A percentile compares a stretch with the other conserved stretches of the same genome.
Evolutionary conservation across 1,139 yeast species (phyloP).

Genomic region (Hemisphaericaspora subhashii): DNA sequence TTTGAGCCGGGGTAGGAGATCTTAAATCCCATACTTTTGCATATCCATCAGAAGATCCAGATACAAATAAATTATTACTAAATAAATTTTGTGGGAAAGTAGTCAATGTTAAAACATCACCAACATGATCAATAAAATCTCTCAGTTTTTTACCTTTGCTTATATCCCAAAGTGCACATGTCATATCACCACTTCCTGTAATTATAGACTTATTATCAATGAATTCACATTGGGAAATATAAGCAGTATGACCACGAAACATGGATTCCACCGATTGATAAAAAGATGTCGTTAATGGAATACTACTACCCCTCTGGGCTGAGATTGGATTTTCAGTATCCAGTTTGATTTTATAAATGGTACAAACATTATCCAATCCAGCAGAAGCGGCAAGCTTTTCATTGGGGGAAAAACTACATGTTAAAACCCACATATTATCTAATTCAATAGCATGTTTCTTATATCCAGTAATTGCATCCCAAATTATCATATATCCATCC

Average conservation of each 20-base stretch:
- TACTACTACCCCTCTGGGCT: slow-evolving; percentile 6
- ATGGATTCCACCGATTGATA: slow-evolving; percentile 51
- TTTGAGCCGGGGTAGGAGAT: slow-evolving; percentile 52
- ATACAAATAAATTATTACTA: slow-evolving; percentile 45
- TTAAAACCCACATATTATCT: slow-evolving; percentile 76
- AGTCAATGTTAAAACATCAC: slow-evolving; percentile 69
- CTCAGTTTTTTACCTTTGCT: slow-evolving; percentile 53
- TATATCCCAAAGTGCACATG: slow-evolving; percentile 80
- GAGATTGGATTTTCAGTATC: slow-evolving; percentile 14
- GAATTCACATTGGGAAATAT: slow-evolving; percentile 75
- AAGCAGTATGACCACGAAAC: slow-evolving; percentile 80
- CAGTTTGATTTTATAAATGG: slow-evolving; percentile 56
- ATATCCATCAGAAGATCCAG: slow-evolving; percentile 77
- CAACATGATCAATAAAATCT: slow-evolving; percentile 72
- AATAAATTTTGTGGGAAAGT: slow-evolving; percentile 25
- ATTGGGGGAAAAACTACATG: slow-evolving; percentile 72
- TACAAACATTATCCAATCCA: slow-evolving; percentile 78
- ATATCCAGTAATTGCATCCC: slow-evolving; percentile 78
- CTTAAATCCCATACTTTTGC: slow-evolving; percentile 75
- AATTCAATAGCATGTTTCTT: slow-evolving; percentile 70
- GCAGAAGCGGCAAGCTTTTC: slow-evolving; percentile 72
- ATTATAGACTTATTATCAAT: slow-evolving; percentile 51
- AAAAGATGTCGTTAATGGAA: slow-evolving; percentile 22
- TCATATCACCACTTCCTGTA: slow-evolving; percentile 83
- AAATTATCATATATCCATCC: slow-evolving; percentile 80